Base-by-base conservation (phyloP, 129 eudicot species). In the Tanacetum coccineum region DNA sequence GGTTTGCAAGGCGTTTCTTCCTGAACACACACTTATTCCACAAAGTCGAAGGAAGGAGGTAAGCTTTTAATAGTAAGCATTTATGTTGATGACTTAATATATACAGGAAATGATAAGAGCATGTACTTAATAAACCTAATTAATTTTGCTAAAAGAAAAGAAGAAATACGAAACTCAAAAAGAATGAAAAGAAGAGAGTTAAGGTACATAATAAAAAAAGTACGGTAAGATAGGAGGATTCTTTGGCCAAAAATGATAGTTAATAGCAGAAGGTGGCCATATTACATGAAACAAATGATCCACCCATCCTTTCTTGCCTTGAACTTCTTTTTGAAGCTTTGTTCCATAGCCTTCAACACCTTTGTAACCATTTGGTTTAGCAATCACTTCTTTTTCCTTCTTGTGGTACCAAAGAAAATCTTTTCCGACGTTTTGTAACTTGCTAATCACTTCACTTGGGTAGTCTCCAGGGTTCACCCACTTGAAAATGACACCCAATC, bases 331-430 rank as follows among this genome's bases (percentile, higher is more conserved):
- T 36, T 83, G 90, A 61, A 92, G 78, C 64, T 62, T 80, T 14
- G 91, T 78, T 10, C 98, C 96, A 79, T 92, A 92, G 11, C 98
- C 96, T 83, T 92, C 96, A 40, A 81, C 36, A 21, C n/a, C 85
- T n/a, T 59, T 7, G 25, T 70, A 56, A 13, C 80, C 82, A 10
- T 68, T 59, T 36, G 80, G 77, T 74, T 78, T 87, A 0, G 91
- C 89, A 78, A 79, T 68, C 13, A 44, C 10, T 56, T 90, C 92
- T 21, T 82, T 90, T 65, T 90, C n/a, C 97, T 58, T 84, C 81
- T 62, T 76, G 88, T 19, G 92, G 87, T 56, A 90, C 87, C 92
- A 67, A 90, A 90, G 30, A n/a, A 90, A 90, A 60, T 87, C 84
- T 54, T 54, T 79, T 11, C 87, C 91, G 22, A 59, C 91, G 13